Evolutionary conservation across 2,329 filamentous ascomycete genomes (phyloP).

Genomic region (Fusarium incarnatum): DNA sequence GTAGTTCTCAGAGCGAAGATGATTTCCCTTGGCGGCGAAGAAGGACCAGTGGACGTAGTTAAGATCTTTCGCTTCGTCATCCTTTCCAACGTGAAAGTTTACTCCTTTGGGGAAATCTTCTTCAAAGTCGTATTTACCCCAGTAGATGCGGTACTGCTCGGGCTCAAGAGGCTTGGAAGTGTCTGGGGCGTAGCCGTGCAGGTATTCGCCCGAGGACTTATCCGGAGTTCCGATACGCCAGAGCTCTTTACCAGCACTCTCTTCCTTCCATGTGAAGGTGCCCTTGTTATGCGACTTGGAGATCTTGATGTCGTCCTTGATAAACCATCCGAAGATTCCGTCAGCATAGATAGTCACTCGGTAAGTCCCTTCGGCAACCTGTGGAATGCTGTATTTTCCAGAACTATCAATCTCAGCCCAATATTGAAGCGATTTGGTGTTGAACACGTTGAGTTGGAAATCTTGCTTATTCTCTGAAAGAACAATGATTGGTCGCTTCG

Average conservation of each 20-base stretch:
- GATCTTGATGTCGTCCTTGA: constrained; percentile 56
- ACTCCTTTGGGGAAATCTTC: constrained; percentile 69
- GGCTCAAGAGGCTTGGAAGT: constrained; percentile 61
- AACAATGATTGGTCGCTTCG: constrained; percentile 60
- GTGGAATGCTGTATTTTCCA: constrained; percentile 50
- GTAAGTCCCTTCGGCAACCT: constrained; percentile 29
- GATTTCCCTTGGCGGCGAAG: constrained; percentile 66
- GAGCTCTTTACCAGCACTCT: constrained; percentile 25
- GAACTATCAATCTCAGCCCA: constrained; percentile 63
- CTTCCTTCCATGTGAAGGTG: constrained; percentile 24
- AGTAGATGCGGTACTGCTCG: constrained; percentile 69
- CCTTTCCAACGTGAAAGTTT: constrained; percentile 65
- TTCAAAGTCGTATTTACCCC: constrained; percentile 67
- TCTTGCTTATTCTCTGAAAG: constrained; percentile 52
- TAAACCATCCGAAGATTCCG: constrained; percentile 33
- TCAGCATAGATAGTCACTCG: constrained; percentile 38
- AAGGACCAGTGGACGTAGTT: constrained; percentile 75
- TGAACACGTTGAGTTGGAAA: constrained; percentile 56
- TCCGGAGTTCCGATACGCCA: constrained; percentile 52
- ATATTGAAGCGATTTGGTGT: constrained; percentile 67
- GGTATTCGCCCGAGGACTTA: constrained; percentile 68
- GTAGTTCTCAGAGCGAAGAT: constrained; percentile 54
- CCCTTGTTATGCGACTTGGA: not conserved
- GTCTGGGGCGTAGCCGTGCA: constrained; percentile 64
- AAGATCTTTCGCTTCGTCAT: constrained; percentile 59